Percentiles rank a stretch among this genome's conserved stretches.
Evolutionary conservation across 1,284 basidiomycete species (phyloP).

Genomic region (Ceratorhiza oryzae-sativae): DNA sequence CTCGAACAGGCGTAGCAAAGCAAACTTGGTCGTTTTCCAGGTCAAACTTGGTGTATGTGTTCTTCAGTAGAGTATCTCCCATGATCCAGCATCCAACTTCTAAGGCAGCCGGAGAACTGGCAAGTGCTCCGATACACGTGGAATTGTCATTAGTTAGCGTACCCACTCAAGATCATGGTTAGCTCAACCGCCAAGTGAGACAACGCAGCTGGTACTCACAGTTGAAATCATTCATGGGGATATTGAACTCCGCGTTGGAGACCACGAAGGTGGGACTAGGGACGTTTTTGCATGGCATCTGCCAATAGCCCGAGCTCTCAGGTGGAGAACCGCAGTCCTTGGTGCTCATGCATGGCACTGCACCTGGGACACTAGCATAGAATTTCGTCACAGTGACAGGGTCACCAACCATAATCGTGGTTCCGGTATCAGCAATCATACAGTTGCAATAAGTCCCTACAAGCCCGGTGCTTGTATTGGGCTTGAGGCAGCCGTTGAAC

Average conservation of each 20-base stretch:
- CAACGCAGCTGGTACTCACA: slow-evolving; percentile 31
- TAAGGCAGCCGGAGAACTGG: slow-evolving; percentile 49
- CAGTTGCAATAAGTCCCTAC: neutral
- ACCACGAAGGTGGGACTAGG: slow-evolving; percentile 48
- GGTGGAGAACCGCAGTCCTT: neutral
- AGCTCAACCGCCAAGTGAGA: neutral
- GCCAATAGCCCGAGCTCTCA: neutral
- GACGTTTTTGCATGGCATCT: neutral
- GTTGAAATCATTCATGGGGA: slow-evolving; percentile 77
- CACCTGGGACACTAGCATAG: neutral
- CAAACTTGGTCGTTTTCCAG: neutral
- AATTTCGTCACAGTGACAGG: neutral
- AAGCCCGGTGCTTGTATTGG: too few relatives aligned
- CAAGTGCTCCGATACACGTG: slow-evolving; percentile 73
- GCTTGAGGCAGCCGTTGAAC: slow-evolving; percentile 26
- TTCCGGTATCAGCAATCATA: slow-evolving; percentile 51
- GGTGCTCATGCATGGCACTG: neutral
- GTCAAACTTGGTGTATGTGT: slow-evolving; percentile 33
- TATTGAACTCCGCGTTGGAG: slow-evolving; percentile 47
- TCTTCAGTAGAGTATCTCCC: slow-evolving; percentile 70
- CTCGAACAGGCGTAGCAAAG: too few relatives aligned
- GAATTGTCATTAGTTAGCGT: neutral
- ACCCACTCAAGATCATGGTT: neutral
- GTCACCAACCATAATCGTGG: slow-evolving; percentile 50
- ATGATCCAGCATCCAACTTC: slow-evolving; percentile 62